phyloP scores from a whole-genome alignment of 2,329 filamentous ascomycete species.

The Dactylellina haptotyla region DNA sequence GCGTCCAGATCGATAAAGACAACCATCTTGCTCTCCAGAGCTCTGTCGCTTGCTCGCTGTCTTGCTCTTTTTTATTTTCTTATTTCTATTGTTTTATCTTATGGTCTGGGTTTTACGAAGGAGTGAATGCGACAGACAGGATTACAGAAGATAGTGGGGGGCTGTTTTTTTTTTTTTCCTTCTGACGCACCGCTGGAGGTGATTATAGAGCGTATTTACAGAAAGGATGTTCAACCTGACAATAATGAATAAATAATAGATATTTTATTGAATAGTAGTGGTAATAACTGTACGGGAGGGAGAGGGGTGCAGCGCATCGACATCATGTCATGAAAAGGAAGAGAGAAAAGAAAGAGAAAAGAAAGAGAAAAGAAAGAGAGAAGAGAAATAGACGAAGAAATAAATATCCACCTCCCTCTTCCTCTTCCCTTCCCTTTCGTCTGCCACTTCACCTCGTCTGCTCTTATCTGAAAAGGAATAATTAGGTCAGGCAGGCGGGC shows the following conservation, averaged over 20 bases:
- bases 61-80: neutral
- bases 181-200: too few relatives aligned
- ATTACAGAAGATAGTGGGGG: too few relatives aligned
- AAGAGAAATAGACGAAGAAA: neutral
- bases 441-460: conserved; percentile 20
- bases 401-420: neutral
- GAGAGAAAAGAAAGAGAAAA: neutral
- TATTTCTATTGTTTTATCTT: conserved; percentile 10
- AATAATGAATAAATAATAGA: neutral
- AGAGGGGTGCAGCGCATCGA: neutral
- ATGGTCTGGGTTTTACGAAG: neutral
- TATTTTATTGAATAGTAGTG: too few relatives aligned
- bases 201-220: neutral
- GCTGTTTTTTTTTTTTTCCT: too few relatives aligned
- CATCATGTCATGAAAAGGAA: neutral
- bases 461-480: neutral
- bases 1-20: conserved; percentile 52
- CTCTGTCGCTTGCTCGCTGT: neutral
- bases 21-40: conserved; percentile 35
- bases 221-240: too few relatives aligned
- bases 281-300: too few relatives aligned
- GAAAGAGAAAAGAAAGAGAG: neutral
- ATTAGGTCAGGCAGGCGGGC: neutral
- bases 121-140: neutral
- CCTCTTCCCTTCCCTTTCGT: neutral